Percentiles rank a stretch among this genome's conserved stretches.
These are phyloP conservation scores for Colletotrichum tanaceti DNA, from an alignment of 2,329 filamentous ascomycete genomes.

Conservation along the genomic window DNA sequence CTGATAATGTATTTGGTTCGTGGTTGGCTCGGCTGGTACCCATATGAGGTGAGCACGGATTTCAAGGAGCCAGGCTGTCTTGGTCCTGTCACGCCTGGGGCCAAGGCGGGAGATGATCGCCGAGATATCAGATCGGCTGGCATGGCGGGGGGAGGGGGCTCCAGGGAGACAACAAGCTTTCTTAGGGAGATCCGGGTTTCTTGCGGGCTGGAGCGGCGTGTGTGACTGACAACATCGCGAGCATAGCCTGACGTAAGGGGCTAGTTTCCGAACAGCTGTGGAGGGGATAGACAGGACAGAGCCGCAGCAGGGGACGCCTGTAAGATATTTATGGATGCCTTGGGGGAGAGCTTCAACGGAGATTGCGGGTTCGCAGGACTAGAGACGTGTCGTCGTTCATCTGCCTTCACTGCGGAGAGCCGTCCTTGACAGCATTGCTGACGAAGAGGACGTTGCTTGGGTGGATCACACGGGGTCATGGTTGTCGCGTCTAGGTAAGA, in stretches of 20 bases:
- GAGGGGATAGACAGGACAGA: not conserved
- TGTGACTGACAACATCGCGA: not conserved
- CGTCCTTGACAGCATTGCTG: not conserved
- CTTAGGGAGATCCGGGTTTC: not conserved
- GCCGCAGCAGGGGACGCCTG: not conserved
- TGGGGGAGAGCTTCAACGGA: not conserved
- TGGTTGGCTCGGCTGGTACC: not conserved
- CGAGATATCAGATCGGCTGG: slow-evolving; percentile 5
- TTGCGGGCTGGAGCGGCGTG: not conserved
- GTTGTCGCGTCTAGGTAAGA: slow-evolving; percentile 6
- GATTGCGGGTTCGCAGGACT: not conserved
- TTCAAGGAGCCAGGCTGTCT: not conserved
- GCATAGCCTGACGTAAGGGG: not conserved
- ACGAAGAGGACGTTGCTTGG: not conserved
- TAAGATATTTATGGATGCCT: not conserved
- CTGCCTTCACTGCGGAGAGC: not conserved
- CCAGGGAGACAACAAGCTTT: slow-evolving; percentile 16
- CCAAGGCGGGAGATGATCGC: slow-evolving; percentile 16
- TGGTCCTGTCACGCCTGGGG: not conserved
- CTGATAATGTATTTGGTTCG: not conserved
- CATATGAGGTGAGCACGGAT: not conserved
- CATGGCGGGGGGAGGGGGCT: not conserved
- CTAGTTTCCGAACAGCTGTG: not conserved
- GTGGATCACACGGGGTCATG: not conserved
- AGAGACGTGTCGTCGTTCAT: not conserved